phyloP scores from a whole-genome alignment of 2,329 filamentous ascomycete genomes.

The Raffaelea deltoideospora region DNA sequence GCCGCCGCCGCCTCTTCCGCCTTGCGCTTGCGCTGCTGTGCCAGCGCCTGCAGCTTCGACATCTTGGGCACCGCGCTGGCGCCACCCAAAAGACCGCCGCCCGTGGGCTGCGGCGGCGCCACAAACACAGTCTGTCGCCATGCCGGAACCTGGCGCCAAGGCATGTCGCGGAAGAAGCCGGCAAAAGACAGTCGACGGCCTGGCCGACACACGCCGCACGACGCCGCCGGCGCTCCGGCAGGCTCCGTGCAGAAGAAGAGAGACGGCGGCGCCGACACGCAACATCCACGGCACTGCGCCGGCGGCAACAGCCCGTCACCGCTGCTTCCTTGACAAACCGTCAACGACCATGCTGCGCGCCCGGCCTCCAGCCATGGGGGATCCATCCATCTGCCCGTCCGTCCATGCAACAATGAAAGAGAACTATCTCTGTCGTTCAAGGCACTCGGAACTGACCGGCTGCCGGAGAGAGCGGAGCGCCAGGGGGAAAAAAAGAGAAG shows the following conservation, averaged over 20 bases:
- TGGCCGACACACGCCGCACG: too few relatives aligned
- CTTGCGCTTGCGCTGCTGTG: conserved; percentile 74
- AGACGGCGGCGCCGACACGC: too few relatives aligned
- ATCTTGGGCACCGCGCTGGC: conserved; percentile 50
- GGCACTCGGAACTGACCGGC: too few relatives aligned
- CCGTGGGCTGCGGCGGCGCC: conserved; percentile 35
- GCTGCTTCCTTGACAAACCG: conserved; percentile 3
- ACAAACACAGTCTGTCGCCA: conserved; percentile 52
- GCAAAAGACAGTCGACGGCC: conserved; percentile 21
- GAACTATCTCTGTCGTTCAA: too few relatives aligned
- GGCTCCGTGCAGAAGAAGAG: too few relatives aligned
- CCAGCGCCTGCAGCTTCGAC: conserved; percentile 83
- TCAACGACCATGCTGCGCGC: conserved; percentile 7
- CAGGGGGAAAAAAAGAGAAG: too few relatives aligned
- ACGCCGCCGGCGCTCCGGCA: not conserved
- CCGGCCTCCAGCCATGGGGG: too few relatives aligned
- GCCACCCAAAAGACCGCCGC: conserved; percentile 67
- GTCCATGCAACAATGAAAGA: too few relatives aligned
- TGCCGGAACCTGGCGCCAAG: conserved; percentile 64
- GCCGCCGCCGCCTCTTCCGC: conserved; percentile 55
- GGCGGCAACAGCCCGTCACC: too few relatives aligned
- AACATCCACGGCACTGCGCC: too few relatives aligned
- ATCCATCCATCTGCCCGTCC: too few relatives aligned
- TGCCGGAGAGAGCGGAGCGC: too few relatives aligned
- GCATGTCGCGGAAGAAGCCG: conserved; percentile 67